Percentiles rank a stretch among this genome's conserved stretches.
Evolutionary conservation across 2,329 filamentous ascomycete species (phyloP).

Genomic region (Penicillium glabrum): DNA sequence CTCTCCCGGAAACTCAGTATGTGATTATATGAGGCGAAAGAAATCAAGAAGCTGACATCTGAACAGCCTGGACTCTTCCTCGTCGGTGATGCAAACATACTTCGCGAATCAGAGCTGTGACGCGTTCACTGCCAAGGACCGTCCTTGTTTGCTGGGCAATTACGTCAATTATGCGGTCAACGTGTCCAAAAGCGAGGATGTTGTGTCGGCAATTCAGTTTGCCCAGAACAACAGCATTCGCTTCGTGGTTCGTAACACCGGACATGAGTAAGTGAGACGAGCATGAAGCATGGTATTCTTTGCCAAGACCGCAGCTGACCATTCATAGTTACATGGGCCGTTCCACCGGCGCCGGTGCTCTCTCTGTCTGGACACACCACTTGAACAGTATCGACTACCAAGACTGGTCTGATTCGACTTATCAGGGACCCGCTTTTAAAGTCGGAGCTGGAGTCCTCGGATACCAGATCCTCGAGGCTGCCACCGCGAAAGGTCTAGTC

Average conservation of each 20-base stretch:
- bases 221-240: slow-evolving; percentile 51
- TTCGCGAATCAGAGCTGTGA: slow-evolving; percentile 43
- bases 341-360: slow-evolving; percentile 58
- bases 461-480: slow-evolving; percentile 50
- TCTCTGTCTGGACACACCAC: slow-evolving; percentile 36
- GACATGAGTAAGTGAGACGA: slow-evolving; percentile 49
- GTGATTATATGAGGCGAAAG: too few relatives aligned
- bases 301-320: not conserved
- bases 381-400: slow-evolving; percentile 29
- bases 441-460: slow-evolving; percentile 57
- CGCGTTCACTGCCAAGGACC: slow-evolving; percentile 36
- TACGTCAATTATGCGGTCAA: slow-evolving; percentile 38
- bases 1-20: not conserved
- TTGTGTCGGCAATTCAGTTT: slow-evolving; percentile 36
- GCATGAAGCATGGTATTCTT: slow-evolving; percentile 42
- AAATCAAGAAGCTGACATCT: too few relatives aligned
- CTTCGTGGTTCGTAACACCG: slow-evolving; percentile 47
- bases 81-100: slow-evolving; percentile 40
- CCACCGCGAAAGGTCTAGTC: slow-evolving; percentile 47
- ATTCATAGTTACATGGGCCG: slow-evolving; percentile 46
- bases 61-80: slow-evolving; percentile 11
- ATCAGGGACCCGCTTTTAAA: slow-evolving; percentile 53
- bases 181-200: slow-evolving; percentile 25
- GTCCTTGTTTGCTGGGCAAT: slow-evolving; percentile 29
- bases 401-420: slow-evolving; percentile 42